Evolutionary conservation across 129 eudicot genomes (phyloP), one percentile per base, ranked within the genome.

Genomic region (Sambucus nigra): DNA sequence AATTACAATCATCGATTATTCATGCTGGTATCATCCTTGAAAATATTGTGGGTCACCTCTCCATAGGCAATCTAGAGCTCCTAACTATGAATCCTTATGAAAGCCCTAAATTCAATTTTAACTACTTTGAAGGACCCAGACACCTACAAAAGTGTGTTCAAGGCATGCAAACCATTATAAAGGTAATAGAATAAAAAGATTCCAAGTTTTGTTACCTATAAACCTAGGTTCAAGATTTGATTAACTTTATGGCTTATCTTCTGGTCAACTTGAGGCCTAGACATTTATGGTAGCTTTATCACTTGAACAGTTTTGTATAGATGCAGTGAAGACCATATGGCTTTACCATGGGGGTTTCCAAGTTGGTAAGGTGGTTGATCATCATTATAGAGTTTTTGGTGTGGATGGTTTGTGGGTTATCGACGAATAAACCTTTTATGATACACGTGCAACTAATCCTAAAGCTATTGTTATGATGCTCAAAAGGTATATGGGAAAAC

Each of bases 391-490:
- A 63, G 94, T 89, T 33, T 1, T 78, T 1, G 92, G 92, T 10
- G 79, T 79, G 0, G 82, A 66, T 47, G 64, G 79, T 0, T 42
- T 89, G 38, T 77, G 98, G 13, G 86, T 89, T 5, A 40, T 89
- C 19, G 98, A 89, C 59, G 73, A 95, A 12, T 85, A 95, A 5
- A 89, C 98, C 5, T 73, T 84, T 67, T 20, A 49, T 53, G 33
- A 73, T 49, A 73, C 98, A 55, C 98, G 95, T 0, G 98, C 95
- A n/a, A 89, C 98, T 28, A 89, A 89, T 63, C 98, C 98, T 63
- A 94, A 89, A 66, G 98, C 98, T 46, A 89, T 95, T 15, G 76
- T 84, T 47, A 89, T 89, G 97, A 89, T 89, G 97, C 81, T 89
- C 1, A 84, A 95, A 45, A 89, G 97, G 83, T 88, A 88, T 40